Evolutionary conservation across 768 basidiomycete species (phyloP).

Genomic region (Collybia nuda): DNA sequence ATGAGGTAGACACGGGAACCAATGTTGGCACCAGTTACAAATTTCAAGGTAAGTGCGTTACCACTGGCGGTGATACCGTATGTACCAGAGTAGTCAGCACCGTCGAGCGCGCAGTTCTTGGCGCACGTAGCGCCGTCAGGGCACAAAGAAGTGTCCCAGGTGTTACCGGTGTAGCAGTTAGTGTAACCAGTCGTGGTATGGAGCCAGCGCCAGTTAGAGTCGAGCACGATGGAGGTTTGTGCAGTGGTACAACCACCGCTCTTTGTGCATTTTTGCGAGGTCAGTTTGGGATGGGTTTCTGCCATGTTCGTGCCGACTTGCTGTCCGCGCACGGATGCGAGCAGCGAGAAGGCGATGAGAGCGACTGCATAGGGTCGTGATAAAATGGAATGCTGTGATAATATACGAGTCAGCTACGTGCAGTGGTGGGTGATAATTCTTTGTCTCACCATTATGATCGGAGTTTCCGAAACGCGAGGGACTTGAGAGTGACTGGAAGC

Average conservation of each 20-base stretch:
- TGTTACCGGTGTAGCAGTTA: constrained; percentile 57
- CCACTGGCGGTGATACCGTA: constrained; percentile 52
- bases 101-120: constrained; percentile 39
- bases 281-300: constrained; percentile 21
- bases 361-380: constrained; percentile 14
- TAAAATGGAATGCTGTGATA: too few relatives aligned
- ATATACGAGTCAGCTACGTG: too few relatives aligned
- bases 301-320: constrained; percentile 51
- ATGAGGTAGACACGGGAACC: constrained; percentile 36
- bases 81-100: constrained; percentile 47
- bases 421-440: too few relatives aligned
- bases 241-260: constrained; percentile 36
- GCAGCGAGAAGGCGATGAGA: constrained; percentile 36
- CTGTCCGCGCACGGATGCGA: constrained; percentile 46
- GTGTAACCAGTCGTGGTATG: constrained; percentile 35
- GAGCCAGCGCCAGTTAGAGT: constrained; percentile 59
- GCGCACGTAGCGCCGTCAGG: constrained; percentile 49
- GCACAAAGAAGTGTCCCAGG: constrained; percentile 54
- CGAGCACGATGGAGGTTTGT: constrained; percentile 42
- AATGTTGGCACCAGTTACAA: constrained; percentile 42
- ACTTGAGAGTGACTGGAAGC: too few relatives aligned
- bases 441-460: too few relatives aligned
- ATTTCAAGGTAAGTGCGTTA: constrained; percentile 45
- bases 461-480: too few relatives aligned
- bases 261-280: constrained; percentile 44